Conservation (phyloP, 768 basidiomycete genomes). For the Boletellus ananiceps region DNA sequence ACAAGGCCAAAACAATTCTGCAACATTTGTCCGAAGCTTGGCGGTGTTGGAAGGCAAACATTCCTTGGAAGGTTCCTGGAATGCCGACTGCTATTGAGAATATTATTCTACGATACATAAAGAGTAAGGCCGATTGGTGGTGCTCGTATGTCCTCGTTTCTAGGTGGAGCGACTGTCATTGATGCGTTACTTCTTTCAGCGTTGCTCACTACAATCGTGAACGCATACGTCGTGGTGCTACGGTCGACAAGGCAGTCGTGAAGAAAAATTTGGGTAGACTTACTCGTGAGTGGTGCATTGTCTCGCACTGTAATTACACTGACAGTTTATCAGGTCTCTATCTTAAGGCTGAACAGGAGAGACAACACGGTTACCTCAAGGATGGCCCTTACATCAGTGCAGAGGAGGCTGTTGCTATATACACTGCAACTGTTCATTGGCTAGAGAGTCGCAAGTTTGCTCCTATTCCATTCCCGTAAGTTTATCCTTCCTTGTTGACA, state of each 20-base stretch:
- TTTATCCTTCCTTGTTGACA: constrained; percentile 3
- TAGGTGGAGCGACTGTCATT: neutral
- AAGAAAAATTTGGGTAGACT: constrained; percentile 99
- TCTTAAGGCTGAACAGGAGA: constrained; percentile 97
- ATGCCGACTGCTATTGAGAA: constrained; percentile 99
- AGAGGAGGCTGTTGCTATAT: constrained; percentile 98
- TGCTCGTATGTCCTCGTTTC: constrained; percentile 56
- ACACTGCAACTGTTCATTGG: constrained; percentile 99
- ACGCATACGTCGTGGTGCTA: constrained; percentile 94
- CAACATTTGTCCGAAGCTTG: constrained; percentile 98
- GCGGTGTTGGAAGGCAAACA: constrained; percentile 96
- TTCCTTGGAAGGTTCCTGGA: constrained; percentile 99
- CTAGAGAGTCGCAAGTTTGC: constrained; percentile 96
- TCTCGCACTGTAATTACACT: neutral
- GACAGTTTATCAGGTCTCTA: constrained; percentile 59
- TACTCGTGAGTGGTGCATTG: constrained; percentile 58
- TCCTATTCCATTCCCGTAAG: constrained; percentile 96
- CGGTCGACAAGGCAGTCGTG: constrained; percentile 96
- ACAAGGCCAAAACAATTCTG: constrained; percentile 98
- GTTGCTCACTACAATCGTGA: constrained; percentile 98
- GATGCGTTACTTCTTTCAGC: constrained; percentile 30
- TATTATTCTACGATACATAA: constrained; percentile 97
- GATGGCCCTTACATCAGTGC: constrained; percentile 99
- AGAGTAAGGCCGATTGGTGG: constrained; percentile 99
- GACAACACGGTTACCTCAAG: constrained; percentile 97